Percentiles rank a stretch among this genome's conserved stretches.
These are phyloP conservation scores for Brettanomyces anomalus DNA, from an alignment of 805 yeast genomes.

Conservation along the genomic window DNA sequence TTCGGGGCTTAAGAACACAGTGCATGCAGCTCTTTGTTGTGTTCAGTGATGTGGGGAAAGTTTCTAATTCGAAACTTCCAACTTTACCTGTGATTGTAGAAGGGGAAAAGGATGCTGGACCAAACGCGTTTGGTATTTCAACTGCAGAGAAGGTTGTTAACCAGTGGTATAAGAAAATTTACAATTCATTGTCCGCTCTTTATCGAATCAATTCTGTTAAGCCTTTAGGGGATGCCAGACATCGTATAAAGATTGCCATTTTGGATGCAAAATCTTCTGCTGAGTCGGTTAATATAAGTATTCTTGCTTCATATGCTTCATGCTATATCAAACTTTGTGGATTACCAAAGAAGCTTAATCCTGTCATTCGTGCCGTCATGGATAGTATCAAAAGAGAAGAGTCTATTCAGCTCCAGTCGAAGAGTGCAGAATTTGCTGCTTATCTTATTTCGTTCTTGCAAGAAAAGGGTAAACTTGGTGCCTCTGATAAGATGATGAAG, in stretches of 20 bases:
- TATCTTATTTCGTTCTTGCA: slow-evolving; percentile 53
- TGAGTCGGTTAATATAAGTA: slow-evolving; percentile 43
- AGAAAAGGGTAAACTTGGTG: slow-evolving; percentile 49
- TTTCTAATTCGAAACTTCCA: slow-evolving; percentile 65
- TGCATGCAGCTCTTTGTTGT: slow-evolving; percentile 76
- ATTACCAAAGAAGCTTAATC: slow-evolving; percentile 83
- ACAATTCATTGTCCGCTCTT: slow-evolving; percentile 54
- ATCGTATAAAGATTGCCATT: slow-evolving; percentile 56
- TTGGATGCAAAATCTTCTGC: slow-evolving; percentile 54
- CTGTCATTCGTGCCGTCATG: slow-evolving; percentile 84
- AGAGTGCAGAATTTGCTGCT: slow-evolving; percentile 65
- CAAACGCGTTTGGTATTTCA: slow-evolving; percentile 78
- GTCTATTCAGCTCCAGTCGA: slow-evolving; percentile 51
- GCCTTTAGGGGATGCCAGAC: slow-evolving; percentile 70
- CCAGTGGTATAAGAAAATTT: slow-evolving; percentile 58
- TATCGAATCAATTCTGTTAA: slow-evolving; percentile 62
- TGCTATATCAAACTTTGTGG: slow-evolving; percentile 55
- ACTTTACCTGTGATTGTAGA: slow-evolving; percentile 82
- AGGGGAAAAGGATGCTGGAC: slow-evolving; percentile 92
- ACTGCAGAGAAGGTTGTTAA: slow-evolving; percentile 62
- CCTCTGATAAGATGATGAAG: slow-evolving; percentile 81
- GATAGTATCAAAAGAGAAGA: slow-evolving; percentile 80
- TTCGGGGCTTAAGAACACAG: slow-evolving; percentile 78
- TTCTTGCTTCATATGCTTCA: slow-evolving; percentile 70
- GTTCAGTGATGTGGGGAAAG: slow-evolving; percentile 67